Evolutionary conservation across 2,329 filamentous ascomycete species (phyloP).

Genomic region (Sporothrix protearum): DNA sequence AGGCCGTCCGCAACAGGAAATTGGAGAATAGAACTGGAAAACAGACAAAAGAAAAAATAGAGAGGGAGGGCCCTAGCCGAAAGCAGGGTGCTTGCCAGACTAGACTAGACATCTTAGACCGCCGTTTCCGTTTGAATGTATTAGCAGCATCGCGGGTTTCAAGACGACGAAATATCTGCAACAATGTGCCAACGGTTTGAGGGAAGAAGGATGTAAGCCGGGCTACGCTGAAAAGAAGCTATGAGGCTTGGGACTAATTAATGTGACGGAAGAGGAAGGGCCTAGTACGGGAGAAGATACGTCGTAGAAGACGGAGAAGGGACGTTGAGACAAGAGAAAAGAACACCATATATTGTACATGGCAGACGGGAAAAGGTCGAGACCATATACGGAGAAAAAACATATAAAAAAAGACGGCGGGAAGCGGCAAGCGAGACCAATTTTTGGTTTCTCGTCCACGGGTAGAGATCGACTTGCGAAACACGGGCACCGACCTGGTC

Average conservation of each 20-base stretch:
- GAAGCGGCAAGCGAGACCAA: neutral
- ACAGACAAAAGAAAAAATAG: neutral
- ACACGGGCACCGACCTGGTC: neutral
- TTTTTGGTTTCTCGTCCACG: neutral
- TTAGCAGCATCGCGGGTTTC: neutral
- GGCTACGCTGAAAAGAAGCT: neutral
- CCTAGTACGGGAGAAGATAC: neutral
- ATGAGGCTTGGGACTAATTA: neutral
- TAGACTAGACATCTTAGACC: slow-evolving; percentile 12
- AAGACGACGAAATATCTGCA: neutral
- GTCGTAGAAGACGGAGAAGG: neutral
- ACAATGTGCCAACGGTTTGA: neutral
- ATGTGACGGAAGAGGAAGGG: neutral
- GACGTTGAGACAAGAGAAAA: neutral
- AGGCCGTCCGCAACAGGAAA: neutral
- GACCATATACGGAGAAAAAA: neutral
- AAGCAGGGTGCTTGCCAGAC: neutral
- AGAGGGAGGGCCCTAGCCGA: neutral
- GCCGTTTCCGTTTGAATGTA: slow-evolving; percentile 1
- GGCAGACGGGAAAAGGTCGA: no score
- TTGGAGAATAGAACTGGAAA: neutral
- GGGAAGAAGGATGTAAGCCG: neutral
- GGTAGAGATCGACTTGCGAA: neutral
- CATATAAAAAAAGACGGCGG: neutral
- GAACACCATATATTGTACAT: no score